phyloP scores from a whole-genome alignment of 2,329 filamentous ascomycete genomes.

The Cercospora canescens region DNA sequence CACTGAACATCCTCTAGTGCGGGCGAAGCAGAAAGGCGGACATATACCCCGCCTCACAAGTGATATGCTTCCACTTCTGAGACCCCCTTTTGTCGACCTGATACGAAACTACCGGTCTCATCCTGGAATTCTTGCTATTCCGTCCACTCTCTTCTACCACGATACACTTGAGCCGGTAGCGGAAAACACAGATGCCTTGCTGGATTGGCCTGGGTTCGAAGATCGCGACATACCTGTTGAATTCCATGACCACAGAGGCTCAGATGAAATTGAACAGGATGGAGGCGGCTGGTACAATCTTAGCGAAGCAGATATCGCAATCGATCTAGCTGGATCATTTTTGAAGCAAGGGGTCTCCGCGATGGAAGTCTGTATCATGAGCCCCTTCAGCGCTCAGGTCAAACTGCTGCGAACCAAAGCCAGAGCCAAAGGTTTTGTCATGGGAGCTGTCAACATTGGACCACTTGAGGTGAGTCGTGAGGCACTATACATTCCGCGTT shows the following conservation, averaged over 20 bases:
- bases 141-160: conserved; percentile 30
- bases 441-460: conserved; percentile 26
- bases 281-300: conserved; percentile 33
- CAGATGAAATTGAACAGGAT: conserved; percentile 31
- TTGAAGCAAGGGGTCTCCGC: conserved; percentile 15
- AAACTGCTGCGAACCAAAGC: conserved; percentile 24
- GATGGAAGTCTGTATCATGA: conserved; percentile 31
- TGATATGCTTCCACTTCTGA: conserved; percentile 28
- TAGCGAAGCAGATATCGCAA: conserved; percentile 24
- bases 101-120: conserved; percentile 33
- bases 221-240: conserved; percentile 25
- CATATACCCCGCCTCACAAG: conserved; percentile 26
- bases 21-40: conserved; percentile 23
- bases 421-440: background rate
- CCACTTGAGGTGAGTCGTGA: conserved; percentile 21
- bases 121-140: conserved; percentile 28
- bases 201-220: conserved; percentile 25
- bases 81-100: conserved; percentile 29
- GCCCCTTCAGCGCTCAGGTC: conserved; percentile 32
- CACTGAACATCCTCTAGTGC: conserved; percentile 28
- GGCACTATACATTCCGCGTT: no score
- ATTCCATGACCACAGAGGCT: conserved; percentile 21
- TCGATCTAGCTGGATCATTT: conserved; percentile 24
- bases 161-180: conserved; percentile 30
- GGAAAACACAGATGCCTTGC: conserved; percentile 18